Conservation (phyloP, 2,329 filamentous ascomycete species). For the Fusarium sp. region DNA sequence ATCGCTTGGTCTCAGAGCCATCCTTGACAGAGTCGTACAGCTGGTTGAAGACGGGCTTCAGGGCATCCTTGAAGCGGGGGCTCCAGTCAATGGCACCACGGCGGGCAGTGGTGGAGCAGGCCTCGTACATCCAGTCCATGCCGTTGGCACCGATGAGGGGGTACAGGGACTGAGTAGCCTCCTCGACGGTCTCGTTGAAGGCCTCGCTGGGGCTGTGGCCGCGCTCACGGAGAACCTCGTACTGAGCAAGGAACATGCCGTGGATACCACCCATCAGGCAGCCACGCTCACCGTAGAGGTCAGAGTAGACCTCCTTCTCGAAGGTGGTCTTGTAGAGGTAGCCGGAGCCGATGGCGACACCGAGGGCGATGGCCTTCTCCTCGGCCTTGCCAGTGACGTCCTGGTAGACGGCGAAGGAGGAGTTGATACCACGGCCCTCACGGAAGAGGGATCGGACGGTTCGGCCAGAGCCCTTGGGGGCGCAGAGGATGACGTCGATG, state of each 20-base stretch:
- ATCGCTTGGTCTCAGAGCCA: constrained; percentile 94
- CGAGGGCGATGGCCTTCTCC: constrained; percentile 97
- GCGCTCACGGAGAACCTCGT: constrained; percentile 99
- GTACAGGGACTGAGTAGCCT: constrained; percentile 98
- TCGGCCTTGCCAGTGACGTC: constrained; percentile 98
- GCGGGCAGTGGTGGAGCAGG: constrained; percentile 98
- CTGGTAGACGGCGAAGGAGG: constrained; percentile 97
- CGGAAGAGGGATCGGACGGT: constrained; percentile 99
- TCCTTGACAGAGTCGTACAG: constrained; percentile 94
- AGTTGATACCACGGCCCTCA: constrained; percentile 99
- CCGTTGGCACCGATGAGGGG: constrained; percentile 96
- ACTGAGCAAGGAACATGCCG: constrained; percentile 99
- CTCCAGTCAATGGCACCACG: constrained; percentile 99
- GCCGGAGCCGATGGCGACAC: constrained; percentile 95
- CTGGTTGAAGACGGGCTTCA: constrained; percentile 98
- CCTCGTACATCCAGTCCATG: constrained; percentile 99
- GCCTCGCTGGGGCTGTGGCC: constrained; percentile 98
- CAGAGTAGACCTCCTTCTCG: constrained; percentile 99
- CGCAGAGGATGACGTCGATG: constrained; percentile 99
- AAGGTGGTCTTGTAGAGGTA: constrained; percentile 99
- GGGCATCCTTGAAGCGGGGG: constrained; percentile 94
- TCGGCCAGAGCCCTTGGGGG: constrained; percentile 98
- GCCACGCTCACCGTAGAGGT: constrained; percentile 99
- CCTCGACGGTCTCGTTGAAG: constrained; percentile 99
- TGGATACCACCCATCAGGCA: constrained; percentile 99